These are phyloP conservation scores for Globisporangium cylindrosporum DNA, from an alignment of 352 stramenopile genomes.

Conservation along the genomic window DNA sequence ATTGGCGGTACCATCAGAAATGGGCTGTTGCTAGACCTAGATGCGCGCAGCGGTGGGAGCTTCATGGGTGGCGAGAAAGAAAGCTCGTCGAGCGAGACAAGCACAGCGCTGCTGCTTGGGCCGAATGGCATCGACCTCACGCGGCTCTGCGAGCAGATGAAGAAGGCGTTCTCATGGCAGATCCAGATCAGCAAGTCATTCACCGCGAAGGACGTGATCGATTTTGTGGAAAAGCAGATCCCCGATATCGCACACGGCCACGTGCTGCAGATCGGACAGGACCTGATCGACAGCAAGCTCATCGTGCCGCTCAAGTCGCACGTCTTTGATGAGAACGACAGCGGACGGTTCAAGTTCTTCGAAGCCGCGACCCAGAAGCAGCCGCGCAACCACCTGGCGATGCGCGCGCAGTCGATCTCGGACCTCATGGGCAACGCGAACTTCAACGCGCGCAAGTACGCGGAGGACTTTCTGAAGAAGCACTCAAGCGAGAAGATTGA, in stretches of 20 bases:
- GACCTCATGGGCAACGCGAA: conserved; percentile 68
- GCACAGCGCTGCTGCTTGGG: conserved; percentile 17
- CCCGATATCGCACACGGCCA: conserved; percentile 33
- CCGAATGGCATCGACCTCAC: conserved; percentile 52
- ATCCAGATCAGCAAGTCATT: conserved; percentile 79
- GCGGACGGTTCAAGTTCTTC: conserved; percentile 59
- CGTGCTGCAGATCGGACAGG: conserved; percentile 57
- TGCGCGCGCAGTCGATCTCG: conserved; percentile 69
- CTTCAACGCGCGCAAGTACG: conserved; percentile 74
- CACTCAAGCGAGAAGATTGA: conserved; percentile 76
- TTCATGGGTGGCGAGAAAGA: conserved; percentile 10
- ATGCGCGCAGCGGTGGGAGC: not conserved
- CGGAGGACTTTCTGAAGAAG: conserved; percentile 75
- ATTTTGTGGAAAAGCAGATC: conserved; percentile 55
- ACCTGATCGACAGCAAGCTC: conserved; percentile 67
- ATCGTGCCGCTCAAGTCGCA: conserved; percentile 76
- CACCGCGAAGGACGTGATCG: conserved; percentile 55
- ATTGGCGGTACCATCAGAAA: not conserved
- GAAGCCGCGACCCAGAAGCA: conserved; percentile 44
- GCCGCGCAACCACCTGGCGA: conserved; percentile 66
- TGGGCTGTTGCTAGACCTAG: not conserved
- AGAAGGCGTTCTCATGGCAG: conserved; percentile 64
- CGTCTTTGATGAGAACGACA: conserved; percentile 61
- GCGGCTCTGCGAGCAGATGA: conserved; percentile 69
- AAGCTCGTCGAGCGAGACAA: conserved; percentile 5